phyloP scores from a whole-genome alignment of 1,284 basidiomycete genomes.

The Cystobasidium pallidum region DNA sequence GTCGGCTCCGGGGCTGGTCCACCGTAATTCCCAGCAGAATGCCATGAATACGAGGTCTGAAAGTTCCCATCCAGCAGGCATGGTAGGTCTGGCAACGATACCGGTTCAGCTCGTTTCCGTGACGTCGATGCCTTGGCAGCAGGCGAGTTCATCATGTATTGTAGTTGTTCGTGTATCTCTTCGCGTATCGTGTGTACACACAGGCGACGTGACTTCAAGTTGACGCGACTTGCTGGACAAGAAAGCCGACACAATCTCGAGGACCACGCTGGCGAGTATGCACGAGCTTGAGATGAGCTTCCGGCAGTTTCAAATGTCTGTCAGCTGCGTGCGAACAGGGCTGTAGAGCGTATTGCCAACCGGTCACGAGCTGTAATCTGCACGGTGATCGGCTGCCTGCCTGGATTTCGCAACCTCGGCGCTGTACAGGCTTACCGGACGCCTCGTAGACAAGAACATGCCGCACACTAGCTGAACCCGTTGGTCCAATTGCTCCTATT shows the following conservation, averaged over 20 bases:
- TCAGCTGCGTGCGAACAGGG: background rate
- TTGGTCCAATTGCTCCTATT: background rate
- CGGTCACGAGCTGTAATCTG: too few relatives aligned
- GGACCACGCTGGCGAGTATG: too few relatives aligned
- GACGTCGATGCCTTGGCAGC: constrained; percentile 18
- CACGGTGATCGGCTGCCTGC: background rate
- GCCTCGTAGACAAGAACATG: background rate
- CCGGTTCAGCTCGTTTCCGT: constrained; percentile 11
- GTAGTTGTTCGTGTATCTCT: background rate
- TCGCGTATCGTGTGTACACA: background rate
- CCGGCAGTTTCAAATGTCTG: too few relatives aligned
- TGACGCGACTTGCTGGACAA: constrained; percentile 14
- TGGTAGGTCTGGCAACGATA: constrained; percentile 30
- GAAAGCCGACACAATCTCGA: background rate
- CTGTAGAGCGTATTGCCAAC: too few relatives aligned
- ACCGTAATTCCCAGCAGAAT: constrained; percentile 62
- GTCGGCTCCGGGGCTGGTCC: constrained; percentile 5
- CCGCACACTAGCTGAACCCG: background rate
- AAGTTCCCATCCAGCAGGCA: constrained; percentile 37
- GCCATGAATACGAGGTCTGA: constrained; percentile 72
- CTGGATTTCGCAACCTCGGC: background rate
- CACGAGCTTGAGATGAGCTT: too few relatives aligned
- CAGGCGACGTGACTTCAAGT: constrained; percentile 7
- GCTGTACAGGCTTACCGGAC: background rate
- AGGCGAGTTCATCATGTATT: constrained; percentile 21